Evolutionary conservation across 495 filamentous ascomycete species (phyloP), one percentile per base, ranked within the genome.

Genomic region (Rusavskia elegans): DNA sequence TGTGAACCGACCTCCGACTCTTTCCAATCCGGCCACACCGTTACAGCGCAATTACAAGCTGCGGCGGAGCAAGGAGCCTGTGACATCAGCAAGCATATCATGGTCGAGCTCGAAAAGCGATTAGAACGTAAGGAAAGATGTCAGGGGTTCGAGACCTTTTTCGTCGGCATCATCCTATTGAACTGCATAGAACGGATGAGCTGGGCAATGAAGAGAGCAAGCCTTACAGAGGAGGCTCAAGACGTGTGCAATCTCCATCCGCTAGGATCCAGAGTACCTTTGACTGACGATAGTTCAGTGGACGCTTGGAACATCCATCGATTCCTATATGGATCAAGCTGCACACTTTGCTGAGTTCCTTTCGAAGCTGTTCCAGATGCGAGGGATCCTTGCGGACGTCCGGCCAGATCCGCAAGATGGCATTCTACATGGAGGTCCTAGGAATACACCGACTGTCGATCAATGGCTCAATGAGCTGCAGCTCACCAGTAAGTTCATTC

Each of bases 151-250:
- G 79, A 82, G 59, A 87, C 83, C 42, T 89, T 85, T 64, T 69
- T 90, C 16, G 78, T 82, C 4, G 77, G 81, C 13, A 65, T 90
- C 52, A 75, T 92, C 36, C 72, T 90, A 17, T 69, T 92, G 37
- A 85, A 83, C 63, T 87, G 84, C 52, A 76, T 89, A 10, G 87
- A 92, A 66, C 83, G 86, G 61, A 83, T 83, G n/a, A 84, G 80
- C 49, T 89, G 85, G 82, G 73, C 85, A 0, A 20, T 50, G 6
- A 32, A 19, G 6, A n/a, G 19, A 35, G 29, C 32, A 14, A 50
- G 23, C 23, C 16, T 27, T 89, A 85, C 70, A 81, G 79, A 35
- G 79, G 75, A 0, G 87, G 81, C 81, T 80, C 84, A 41, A 75
- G 82, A 55, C 73, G 79, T 21, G 32, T 8, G 29, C 64, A 71